Evolutionary conservation across 768 basidiomycete species (phyloP).

Genomic region (Pulveroboletus sp.): DNA sequence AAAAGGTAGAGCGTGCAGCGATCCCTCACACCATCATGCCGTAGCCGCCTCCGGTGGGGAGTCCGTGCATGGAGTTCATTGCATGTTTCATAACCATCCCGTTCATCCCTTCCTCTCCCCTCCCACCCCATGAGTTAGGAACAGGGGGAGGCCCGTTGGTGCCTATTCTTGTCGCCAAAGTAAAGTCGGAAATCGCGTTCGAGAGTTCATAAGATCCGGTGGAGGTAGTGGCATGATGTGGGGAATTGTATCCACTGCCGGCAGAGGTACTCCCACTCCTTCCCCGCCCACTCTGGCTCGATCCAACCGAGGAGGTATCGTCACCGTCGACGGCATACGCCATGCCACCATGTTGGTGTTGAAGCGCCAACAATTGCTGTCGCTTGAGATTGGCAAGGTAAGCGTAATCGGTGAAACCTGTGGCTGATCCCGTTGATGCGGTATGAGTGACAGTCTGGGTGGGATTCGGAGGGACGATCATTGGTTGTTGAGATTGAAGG

Average conservation of each 20-base stretch:
- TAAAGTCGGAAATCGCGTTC: constrained; percentile 27
- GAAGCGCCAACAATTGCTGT: constrained; percentile 32
- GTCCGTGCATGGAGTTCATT: constrained; percentile 36
- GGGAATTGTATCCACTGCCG: constrained; percentile 31
- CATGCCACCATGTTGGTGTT: constrained; percentile 27
- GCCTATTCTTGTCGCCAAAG: constrained; percentile 20
- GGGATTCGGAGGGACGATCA: constrained; percentile 42
- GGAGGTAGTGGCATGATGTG: constrained; percentile 26
- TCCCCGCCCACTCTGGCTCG: constrained; percentile 31
- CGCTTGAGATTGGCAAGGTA: constrained; percentile 24
- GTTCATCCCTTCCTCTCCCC: constrained; percentile 30
- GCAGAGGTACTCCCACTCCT: constrained; percentile 38
- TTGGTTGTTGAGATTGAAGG: constrained; percentile 32
- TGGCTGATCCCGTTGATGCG: constrained; percentile 8
- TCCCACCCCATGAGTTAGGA: constrained; percentile 24
- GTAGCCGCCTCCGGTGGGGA: constrained; percentile 37
- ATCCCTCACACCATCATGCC: constrained; percentile 36
- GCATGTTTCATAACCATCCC: constrained; percentile 35
- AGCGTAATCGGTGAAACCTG: constrained; percentile 19
- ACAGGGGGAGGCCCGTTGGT: constrained; percentile 22
- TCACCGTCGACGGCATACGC: constrained; percentile 35
- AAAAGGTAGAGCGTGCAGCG: constrained; percentile 7
- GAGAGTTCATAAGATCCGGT: constrained; percentile 36
- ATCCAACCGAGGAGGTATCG: constrained; percentile 37
- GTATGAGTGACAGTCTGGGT: constrained; percentile 33